phyloP scores from a whole-genome alignment of 768 basidiomycete species.

The Kwoniella dendrophila region DNA sequence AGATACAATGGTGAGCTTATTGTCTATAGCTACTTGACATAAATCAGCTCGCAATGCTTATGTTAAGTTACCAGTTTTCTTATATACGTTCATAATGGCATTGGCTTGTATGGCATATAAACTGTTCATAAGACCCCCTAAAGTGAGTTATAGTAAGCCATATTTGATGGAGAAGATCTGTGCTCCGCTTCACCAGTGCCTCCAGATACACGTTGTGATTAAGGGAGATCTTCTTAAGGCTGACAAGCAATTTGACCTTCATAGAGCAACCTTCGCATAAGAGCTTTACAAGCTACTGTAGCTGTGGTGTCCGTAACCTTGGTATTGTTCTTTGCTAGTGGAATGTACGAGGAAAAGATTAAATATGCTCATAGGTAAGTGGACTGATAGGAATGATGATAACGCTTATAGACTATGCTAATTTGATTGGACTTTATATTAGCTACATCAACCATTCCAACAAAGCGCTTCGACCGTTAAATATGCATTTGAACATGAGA shows the following conservation, averaged over 20 bases:
- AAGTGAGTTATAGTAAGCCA: conserved; percentile 20
- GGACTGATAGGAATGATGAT: conserved; percentile 23
- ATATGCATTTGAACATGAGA: conserved; percentile 95
- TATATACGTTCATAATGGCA: conserved; percentile 57
- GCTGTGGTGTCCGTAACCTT: conserved; percentile 89
- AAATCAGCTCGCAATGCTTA: too few species aligned
- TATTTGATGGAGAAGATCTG: neutral
- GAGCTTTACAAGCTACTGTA: conserved; percentile 65
- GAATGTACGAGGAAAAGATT: conserved; percentile 95
- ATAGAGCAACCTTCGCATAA: conserved; percentile 64
- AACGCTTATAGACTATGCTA: too few species aligned
- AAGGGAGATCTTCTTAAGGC: too few species aligned
- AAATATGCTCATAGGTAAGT: conserved; percentile 90
- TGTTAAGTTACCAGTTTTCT: conserved; percentile 21
- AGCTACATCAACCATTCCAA: conserved; percentile 98
- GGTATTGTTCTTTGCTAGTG: conserved; percentile 91
- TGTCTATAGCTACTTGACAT: neutral
- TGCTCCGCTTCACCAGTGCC: neutral
- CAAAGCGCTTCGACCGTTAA: conserved; percentile 83
- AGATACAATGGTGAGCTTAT: conserved; percentile 56
- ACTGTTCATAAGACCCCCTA: conserved; percentile 64
- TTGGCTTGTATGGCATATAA: conserved; percentile 73
- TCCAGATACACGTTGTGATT: too few species aligned
- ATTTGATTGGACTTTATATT: conserved; percentile 8
- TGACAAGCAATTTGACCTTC: too few species aligned